These are phyloP conservation scores for Globisporangium iwayamae DNA, from an alignment of 352 stramenopile genomes.

Conservation along the genomic window DNA sequence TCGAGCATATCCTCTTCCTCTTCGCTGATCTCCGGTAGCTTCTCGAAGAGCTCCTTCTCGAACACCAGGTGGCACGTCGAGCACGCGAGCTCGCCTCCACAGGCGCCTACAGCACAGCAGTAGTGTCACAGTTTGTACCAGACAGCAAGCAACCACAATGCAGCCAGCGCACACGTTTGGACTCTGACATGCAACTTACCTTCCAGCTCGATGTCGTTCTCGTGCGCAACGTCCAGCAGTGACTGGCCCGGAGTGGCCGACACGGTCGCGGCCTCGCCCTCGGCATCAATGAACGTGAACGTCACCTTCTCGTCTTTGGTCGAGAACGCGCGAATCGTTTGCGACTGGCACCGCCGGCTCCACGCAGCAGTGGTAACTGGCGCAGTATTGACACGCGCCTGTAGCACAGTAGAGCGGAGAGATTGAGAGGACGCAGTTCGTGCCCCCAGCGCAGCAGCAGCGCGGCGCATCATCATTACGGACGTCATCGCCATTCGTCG, in stretches of 20 bases:
- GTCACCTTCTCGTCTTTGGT: constrained; percentile 42
- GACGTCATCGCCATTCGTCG: background rate
- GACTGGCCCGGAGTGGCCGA: constrained; percentile 69
- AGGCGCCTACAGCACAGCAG: constrained; percentile 52
- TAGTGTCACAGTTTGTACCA: background rate
- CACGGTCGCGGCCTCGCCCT: constrained; percentile 70
- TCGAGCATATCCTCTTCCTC: constrained; percentile 97
- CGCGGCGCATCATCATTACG: constrained; percentile 4
- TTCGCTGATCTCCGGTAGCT: constrained; percentile 85
- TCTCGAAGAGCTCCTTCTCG: constrained; percentile 85
- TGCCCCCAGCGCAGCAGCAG: background rate
- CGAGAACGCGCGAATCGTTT: constrained; percentile 31
- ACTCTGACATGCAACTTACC: constrained; percentile 12
- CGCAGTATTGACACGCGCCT: background rate
- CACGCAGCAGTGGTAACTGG: background rate
- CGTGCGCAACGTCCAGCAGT: constrained; percentile 89
- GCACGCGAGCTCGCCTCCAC: constrained; percentile 91
- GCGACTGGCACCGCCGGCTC: background rate
- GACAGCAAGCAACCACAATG: constrained; percentile 1
- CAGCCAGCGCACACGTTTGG: background rate
- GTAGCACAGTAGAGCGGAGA: background rate
- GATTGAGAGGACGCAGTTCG: background rate
- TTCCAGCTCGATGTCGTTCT: constrained; percentile 93
- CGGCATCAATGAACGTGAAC: constrained; percentile 80
- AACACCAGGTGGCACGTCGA: constrained; percentile 94